Conservation (phyloP, 208 protist species). For the Trypanosoma boissoni region DNA sequence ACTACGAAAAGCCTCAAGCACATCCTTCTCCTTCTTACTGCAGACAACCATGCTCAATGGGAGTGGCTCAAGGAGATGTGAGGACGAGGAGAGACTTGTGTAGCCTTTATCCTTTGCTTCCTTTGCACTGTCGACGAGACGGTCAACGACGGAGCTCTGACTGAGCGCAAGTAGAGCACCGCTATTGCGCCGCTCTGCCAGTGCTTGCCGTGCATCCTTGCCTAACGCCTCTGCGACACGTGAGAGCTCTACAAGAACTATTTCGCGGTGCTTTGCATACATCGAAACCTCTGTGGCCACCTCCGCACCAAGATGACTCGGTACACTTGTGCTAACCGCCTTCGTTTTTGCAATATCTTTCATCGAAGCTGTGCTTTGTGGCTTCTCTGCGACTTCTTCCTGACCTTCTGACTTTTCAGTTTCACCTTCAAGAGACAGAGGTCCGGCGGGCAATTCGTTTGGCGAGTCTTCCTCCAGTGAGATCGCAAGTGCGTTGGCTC, state of each 20-base stretch:
- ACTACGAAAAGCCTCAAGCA: slow-evolving; percentile 67
- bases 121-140: slow-evolving; percentile 56
- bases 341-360: no score
- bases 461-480: neutral
- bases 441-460: no score
- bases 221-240: slow-evolving; percentile 44
- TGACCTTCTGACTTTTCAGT: no score
- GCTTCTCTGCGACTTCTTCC: neutral
- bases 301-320: slow-evolving; percentile 3
- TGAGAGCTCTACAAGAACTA: slow-evolving; percentile 51
- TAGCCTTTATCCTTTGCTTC: slow-evolving; percentile 67
- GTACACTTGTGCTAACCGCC: neutral
- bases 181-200: slow-evolving; percentile 46
- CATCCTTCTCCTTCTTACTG: slow-evolving; percentile 45
- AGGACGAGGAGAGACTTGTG: slow-evolving; percentile 75
- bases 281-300: slow-evolving; percentile 32
- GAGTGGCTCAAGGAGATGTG: slow-evolving; percentile 73
- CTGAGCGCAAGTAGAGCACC: slow-evolving; percentile 51
- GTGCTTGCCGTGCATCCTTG: slow-evolving; percentile 46
- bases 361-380: no score
- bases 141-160: slow-evolving; percentile 45
- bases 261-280: slow-evolving; percentile 35
- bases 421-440: no score
- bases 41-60: slow-evolving; percentile 57
- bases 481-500: neutral